phyloP scores from a whole-genome alignment of 768 basidiomycete species.

The Stropharia rugosoannulata region DNA sequence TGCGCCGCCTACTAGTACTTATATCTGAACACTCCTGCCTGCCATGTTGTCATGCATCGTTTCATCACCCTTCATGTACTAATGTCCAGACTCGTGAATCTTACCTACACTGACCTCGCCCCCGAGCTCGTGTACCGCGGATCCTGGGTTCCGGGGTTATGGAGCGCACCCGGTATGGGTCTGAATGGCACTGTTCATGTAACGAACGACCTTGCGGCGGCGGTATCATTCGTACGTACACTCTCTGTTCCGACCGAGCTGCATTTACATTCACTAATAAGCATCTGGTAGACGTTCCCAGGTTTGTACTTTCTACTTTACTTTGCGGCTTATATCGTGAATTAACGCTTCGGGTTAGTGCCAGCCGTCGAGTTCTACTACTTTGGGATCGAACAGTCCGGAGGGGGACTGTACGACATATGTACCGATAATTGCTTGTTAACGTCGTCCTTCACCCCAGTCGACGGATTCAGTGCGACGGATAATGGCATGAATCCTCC shows the following conservation, averaged over 20 bases:
- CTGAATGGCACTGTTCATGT: background rate
- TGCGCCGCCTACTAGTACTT: too few species aligned
- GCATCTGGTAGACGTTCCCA: constrained; percentile 8
- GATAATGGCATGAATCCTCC: constrained; percentile 8
- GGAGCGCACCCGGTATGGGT: too few species aligned
- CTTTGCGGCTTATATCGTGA: background rate
- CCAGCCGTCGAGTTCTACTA: constrained; percentile 29
- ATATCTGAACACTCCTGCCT: background rate
- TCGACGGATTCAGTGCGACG: constrained; percentile 25
- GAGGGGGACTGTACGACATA: constrained; percentile 26
- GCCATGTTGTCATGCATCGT: background rate
- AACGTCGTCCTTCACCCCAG: constrained; percentile 18
- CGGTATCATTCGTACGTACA: too few species aligned
- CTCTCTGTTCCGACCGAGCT: too few species aligned
- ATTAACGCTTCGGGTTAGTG: constrained; percentile 6
- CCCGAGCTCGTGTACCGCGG: background rate
- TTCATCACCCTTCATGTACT: background rate
- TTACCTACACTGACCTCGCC: background rate
- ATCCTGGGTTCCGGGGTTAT: background rate
- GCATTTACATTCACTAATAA: too few species aligned
- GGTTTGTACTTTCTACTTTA: constrained; percentile 1
- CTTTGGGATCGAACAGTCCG: constrained; percentile 26
- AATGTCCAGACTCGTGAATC: background rate
- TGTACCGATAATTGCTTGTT: constrained; percentile 32
- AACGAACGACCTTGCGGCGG: background rate